phyloP scores from a whole-genome alignment of 2,329 filamentous ascomycete genomes.

The Arthrobotrys entomopaga region DNA sequence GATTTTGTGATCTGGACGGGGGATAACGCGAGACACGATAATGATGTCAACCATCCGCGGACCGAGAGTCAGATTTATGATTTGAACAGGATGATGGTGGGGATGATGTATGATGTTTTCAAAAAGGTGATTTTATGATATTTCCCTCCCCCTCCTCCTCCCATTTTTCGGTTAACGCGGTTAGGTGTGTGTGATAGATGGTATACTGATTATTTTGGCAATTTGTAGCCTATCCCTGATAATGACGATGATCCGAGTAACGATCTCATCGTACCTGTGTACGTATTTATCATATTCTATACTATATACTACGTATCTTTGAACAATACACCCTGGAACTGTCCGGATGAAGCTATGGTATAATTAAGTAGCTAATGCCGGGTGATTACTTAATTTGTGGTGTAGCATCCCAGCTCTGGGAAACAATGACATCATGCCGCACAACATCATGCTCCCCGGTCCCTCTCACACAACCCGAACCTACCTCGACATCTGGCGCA shows the following conservation, averaged over 20 bases:
- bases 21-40: conserved; percentile 89
- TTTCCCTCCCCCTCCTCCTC: not conserved
- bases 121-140: conserved; percentile 61
- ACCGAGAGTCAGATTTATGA: conserved; percentile 78
- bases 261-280: conserved; percentile 73
- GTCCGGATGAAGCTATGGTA: too few relatives aligned
- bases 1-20: conserved; percentile 96
- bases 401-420: conserved; percentile 84
- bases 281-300: conserved; percentile 3
- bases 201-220: conserved; percentile 19
- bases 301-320: too few relatives aligned
- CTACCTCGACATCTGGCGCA: conserved; percentile 81
- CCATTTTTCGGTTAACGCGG: too few relatives aligned
- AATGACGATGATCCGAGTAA: conserved; percentile 66
- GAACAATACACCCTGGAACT: too few relatives aligned
- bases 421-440: conserved; percentile 97
- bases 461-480: conserved; percentile 86
- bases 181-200: not conserved
- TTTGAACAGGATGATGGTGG: conserved; percentile 78
- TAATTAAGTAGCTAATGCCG: too few relatives aligned
- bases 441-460: conserved; percentile 88
- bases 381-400: not conserved
- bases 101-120: conserved; percentile 81
- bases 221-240: conserved; percentile 54
- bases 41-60: conserved; percentile 81